Conservation (phyloP, 306 rosid genomes). For the Cucurbita ficifolia region DNA sequence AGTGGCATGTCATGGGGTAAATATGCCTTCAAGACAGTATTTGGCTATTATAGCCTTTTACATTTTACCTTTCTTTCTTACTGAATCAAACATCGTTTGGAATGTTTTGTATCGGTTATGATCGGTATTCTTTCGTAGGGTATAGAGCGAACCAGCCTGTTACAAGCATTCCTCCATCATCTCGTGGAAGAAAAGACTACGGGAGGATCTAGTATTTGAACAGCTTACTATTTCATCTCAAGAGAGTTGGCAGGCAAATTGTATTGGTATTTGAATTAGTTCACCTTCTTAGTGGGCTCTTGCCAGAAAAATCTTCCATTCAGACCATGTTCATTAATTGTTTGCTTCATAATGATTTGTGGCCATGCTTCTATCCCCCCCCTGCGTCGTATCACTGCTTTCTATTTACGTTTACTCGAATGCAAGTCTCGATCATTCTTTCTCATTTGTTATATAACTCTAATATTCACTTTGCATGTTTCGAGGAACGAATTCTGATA, state of each 20-base stretch:
- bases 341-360: constrained; percentile 53
- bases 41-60: not conserved
- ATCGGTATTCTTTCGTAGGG: constrained; percentile 31
- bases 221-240: constrained; percentile 11
- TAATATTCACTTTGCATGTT: constrained; percentile 2
- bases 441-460: not conserved
- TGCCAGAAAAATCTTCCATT: constrained; percentile 21
- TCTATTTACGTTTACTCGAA: not conserved
- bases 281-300: constrained; percentile 26
- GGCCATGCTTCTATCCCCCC: constrained; percentile 14
- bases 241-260: constrained; percentile 21
- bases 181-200: constrained; percentile 75
- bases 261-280: constrained; percentile 17
- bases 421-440: not conserved
- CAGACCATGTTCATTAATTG: constrained; percentile 38
- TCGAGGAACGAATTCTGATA: constrained; percentile 1
- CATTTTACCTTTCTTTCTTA: not conserved
- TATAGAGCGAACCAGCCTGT: constrained; percentile 66
- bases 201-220: constrained; percentile 58
- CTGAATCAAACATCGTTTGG: not conserved
- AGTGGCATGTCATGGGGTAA: constrained; percentile 82
- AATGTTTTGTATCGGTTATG: not conserved
- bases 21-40: not conserved
- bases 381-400: not conserved
- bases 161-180: constrained; percentile 68